A percentile compares a stretch with the other conserved stretches of the same genome.
phyloP scores from a whole-genome alignment of 2,329 filamentous ascomycete species.

The Botrytis sinoallii region DNA sequence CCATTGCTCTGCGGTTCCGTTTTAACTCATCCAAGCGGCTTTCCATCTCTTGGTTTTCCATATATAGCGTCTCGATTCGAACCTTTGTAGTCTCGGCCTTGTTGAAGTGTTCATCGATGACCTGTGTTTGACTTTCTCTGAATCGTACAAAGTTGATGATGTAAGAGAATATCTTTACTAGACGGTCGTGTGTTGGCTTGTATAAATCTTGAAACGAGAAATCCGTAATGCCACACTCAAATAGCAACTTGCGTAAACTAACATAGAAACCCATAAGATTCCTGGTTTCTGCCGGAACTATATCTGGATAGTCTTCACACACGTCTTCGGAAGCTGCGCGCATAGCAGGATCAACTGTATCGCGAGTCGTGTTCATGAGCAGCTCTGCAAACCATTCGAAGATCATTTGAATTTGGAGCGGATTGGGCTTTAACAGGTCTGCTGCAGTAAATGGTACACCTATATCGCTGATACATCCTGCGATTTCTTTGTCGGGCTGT shows the following conservation, averaged over 20 bases:
- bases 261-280: slow-evolving; percentile 97
- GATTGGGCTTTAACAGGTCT: slow-evolving; percentile 90
- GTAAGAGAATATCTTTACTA: slow-evolving; percentile 95
- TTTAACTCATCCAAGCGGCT: slow-evolving; percentile 76
- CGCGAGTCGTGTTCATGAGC: slow-evolving; percentile 87
- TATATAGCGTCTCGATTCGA: slow-evolving; percentile 80
- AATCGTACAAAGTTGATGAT: slow-evolving; percentile 99
- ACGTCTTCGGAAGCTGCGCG: slow-evolving; percentile 84
- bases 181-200: slow-evolving; percentile 81
- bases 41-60: slow-evolving; percentile 85
- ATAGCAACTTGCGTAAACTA: slow-evolving; percentile 72
- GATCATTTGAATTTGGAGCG: slow-evolving; percentile 92
- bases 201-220: slow-evolving; percentile 92
- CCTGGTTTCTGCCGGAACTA: slow-evolving; percentile 80
- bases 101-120: slow-evolving; percentile 93
- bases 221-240: slow-evolving; percentile 88
- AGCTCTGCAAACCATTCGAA: slow-evolving; percentile 97
- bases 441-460: slow-evolving; percentile 83
- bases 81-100: slow-evolving; percentile 82
- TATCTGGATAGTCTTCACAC: slow-evolving; percentile 78
- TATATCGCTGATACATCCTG: slow-evolving; percentile 95
- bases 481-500: slow-evolving; percentile 71
- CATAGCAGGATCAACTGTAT: slow-evolving; percentile 94
- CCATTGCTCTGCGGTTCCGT: slow-evolving; percentile 74
- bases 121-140: slow-evolving; percentile 82